phyloP scores from a whole-genome alignment of 2,329 filamentous ascomycete genomes.

The Ophiosphaerella narmari region DNA sequence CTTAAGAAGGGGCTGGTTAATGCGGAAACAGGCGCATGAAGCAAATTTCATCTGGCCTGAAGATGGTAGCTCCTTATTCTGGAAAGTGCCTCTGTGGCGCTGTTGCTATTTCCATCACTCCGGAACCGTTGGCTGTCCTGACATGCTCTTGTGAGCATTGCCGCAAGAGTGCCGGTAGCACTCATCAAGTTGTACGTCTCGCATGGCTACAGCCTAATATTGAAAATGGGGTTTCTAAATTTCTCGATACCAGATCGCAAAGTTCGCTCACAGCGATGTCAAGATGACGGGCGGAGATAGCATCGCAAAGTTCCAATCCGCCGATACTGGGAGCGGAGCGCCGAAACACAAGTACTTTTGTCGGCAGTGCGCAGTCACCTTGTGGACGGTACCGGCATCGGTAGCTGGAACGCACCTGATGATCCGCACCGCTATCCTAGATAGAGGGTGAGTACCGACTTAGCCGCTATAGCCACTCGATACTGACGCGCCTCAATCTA shows the following conservation, averaged over 20 bases:
- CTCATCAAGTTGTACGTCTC: not conserved
- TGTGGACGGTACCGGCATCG: not conserved
- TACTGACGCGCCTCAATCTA: not conserved
- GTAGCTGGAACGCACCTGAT: not conserved
- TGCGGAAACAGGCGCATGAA: too few species aligned
- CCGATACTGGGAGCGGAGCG: not conserved
- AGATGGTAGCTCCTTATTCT: not conserved
- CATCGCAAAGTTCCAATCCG: not conserved
- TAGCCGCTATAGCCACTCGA: not conserved
- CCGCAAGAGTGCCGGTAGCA: not conserved
- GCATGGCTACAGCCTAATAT: not conserved
- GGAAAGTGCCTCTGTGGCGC: not conserved
- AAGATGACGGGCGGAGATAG: not conserved
- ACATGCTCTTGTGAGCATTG: not conserved
- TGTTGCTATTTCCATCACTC: not conserved
- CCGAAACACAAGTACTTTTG: not conserved
- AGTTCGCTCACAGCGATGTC: not conserved
- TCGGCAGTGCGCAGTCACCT: not conserved
- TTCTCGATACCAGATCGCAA: not conserved
- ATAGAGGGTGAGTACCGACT: not conserved
- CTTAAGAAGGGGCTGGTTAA: too few species aligned
- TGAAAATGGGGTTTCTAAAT: too few species aligned
- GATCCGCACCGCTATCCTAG: not conserved
- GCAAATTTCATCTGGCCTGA: not conserved
- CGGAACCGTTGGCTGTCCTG: not conserved